These are phyloP conservation scores for Dryas integrifolia DNA, from an alignment of 331 rosid genomes.

Conservation along the genomic window DNA sequence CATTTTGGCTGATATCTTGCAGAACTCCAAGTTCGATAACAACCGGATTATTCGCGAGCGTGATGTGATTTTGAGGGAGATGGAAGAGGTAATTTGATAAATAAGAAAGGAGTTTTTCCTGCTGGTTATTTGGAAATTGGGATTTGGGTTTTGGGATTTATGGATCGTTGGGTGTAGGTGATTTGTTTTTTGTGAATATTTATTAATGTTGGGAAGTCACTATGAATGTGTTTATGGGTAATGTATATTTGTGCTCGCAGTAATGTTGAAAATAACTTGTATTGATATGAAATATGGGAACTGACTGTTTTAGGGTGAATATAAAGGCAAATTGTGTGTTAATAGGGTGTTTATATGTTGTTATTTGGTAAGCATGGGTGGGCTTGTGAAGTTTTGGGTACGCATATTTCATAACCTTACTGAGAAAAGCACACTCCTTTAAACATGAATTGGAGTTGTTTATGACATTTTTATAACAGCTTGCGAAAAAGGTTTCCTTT, in stretches of 20 bases:
- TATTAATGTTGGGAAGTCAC: not conserved
- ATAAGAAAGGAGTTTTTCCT: not conserved
- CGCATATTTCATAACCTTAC: too few species aligned
- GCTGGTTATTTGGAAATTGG: not conserved
- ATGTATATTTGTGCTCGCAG: too few species aligned
- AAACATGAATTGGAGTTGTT: too few species aligned
- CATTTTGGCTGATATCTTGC: constrained; percentile 78
- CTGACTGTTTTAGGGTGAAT: not conserved
- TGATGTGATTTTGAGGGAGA: constrained; percentile 85
- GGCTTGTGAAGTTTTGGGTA: not conserved
- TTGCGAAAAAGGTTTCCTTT: not conserved
- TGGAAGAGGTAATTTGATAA: constrained; percentile 75
- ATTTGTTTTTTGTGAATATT: not conserved
- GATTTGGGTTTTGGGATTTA: not conserved
- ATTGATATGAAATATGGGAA: not conserved
- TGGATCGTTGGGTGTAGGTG: not conserved
- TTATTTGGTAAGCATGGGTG: not conserved
- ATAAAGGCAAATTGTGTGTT: not conserved
- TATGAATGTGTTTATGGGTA: not conserved
- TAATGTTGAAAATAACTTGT: not conserved
- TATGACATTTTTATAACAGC: not conserved
- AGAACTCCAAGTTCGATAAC: constrained; percentile 79
- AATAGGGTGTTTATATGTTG: not conserved
- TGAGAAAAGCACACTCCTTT: too few species aligned
- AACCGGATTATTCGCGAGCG: constrained; percentile 72